phyloP scores from a whole-genome alignment of 2,329 filamentous ascomycete species.

The Fulvia fulva region DNA sequence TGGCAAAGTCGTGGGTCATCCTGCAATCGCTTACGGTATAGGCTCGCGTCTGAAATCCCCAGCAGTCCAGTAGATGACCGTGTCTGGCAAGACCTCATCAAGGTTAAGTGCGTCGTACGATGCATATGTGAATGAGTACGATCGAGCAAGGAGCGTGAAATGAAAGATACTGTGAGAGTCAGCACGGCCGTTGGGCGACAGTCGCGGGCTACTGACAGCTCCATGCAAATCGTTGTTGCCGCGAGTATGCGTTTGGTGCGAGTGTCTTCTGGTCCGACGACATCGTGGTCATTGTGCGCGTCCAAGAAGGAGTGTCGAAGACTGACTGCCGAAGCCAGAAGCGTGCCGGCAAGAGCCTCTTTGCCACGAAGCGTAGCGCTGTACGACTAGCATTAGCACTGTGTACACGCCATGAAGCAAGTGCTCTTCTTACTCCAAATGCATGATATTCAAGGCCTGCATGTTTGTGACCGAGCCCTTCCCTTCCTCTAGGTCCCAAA shows the following conservation, averaged over 20 bases:
- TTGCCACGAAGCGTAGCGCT: background rate
- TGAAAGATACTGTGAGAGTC: background rate
- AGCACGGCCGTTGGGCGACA: background rate
- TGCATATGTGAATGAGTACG: background rate
- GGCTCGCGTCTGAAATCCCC: background rate
- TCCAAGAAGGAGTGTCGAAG: background rate
- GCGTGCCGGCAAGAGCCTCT: background rate
- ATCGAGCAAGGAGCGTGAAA: background rate
- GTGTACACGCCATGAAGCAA: no score
- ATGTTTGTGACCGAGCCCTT: background rate
- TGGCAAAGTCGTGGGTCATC: no score
- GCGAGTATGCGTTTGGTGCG: background rate
- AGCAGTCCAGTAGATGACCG: constrained; percentile 3
- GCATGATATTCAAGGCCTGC: constrained; percentile 1
- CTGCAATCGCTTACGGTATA: no score
- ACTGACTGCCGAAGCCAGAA: background rate
- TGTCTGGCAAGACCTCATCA: background rate
- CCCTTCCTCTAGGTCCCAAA: constrained; percentile 9
- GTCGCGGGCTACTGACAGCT: background rate
- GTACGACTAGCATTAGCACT: background rate
- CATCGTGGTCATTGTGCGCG: background rate
- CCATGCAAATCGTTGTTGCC: background rate
- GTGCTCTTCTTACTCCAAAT: background rate
- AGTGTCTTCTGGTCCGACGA: no score
- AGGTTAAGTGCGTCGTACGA: background rate